phyloP scores from a whole-genome alignment of 1,284 basidiomycete species.

The Marasmius fiardii region DNA sequence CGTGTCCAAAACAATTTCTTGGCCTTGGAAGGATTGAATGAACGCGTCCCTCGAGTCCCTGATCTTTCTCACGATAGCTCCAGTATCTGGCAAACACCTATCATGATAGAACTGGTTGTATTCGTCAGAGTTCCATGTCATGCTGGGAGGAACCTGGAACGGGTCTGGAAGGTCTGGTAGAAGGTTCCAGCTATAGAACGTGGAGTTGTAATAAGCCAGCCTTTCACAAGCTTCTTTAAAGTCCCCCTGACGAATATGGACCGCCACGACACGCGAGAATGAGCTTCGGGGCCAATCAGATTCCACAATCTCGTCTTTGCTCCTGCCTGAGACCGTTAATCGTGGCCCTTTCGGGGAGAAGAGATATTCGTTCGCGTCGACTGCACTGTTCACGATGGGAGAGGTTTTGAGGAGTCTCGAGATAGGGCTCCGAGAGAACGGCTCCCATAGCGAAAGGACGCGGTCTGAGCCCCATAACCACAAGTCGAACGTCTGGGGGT shows the following conservation, averaged over 20 bases:
- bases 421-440: conserved; percentile 28
- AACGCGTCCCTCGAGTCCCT: conserved; percentile 32
- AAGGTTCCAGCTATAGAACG: conserved; percentile 55
- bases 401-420: conserved; percentile 29
- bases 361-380: conserved; percentile 30
- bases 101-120: conserved; percentile 36
- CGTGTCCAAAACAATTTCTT: conserved; percentile 36
- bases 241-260: conserved; percentile 49
- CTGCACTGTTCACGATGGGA: conserved; percentile 28
- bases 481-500: conserved; percentile 32
- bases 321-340: conserved; percentile 24
- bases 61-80: conserved; percentile 35
- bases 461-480: conserved; percentile 31
- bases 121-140: conserved; percentile 34
- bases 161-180: conserved; percentile 47
- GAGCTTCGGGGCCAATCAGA: conserved; percentile 13
- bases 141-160: conserved; percentile 39
- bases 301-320: background rate
- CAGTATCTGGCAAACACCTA: conserved; percentile 42
- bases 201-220: conserved; percentile 45
- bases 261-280: conserved; percentile 26
- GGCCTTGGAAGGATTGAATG: conserved; percentile 18
- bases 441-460: conserved; percentile 29
- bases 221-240: conserved; percentile 46
- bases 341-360: conserved; percentile 27